These are phyloP conservation scores for Aspergillus ellipticus DNA, from an alignment of 495 filamentous ascomycete genomes.

Conservation along the genomic window DNA sequence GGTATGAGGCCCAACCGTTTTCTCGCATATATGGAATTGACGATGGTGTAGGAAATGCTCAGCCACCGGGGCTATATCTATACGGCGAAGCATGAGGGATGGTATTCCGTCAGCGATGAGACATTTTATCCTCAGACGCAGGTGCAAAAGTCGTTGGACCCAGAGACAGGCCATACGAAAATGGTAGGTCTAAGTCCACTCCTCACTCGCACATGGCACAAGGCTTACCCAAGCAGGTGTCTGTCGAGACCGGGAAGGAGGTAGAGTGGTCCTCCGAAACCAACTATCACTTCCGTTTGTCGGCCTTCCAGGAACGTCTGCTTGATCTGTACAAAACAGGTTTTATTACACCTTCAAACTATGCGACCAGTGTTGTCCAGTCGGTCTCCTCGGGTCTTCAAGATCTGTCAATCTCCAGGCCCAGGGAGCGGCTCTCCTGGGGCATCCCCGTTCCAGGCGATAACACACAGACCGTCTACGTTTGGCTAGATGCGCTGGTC, in stretches of 20 bases:
- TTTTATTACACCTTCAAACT: slow-evolving; percentile 64
- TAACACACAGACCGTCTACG: slow-evolving; percentile 85
- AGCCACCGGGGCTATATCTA: slow-evolving; percentile 78
- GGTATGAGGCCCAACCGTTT: slow-evolving; percentile 41
- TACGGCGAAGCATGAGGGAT: slow-evolving; percentile 79
- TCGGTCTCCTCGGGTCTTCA: slow-evolving; percentile 66
- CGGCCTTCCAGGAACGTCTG: slow-evolving; percentile 68
- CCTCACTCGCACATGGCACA: background rate
- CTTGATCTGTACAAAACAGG: slow-evolving; percentile 74
- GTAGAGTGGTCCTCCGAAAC: slow-evolving; percentile 93
- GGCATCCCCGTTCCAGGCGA: slow-evolving; percentile 88
- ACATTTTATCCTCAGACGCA: slow-evolving; percentile 81
- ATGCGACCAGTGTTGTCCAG: slow-evolving; percentile 65
- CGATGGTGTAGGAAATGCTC: slow-evolving; percentile 53
- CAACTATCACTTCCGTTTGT: slow-evolving; percentile 94
- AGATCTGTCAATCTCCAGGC: slow-evolving; percentile 88
- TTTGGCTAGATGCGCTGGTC: slow-evolving; percentile 93
- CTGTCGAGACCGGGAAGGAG: slow-evolving; percentile 81
- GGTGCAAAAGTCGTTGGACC: slow-evolving; percentile 71
- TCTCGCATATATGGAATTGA: slow-evolving; percentile 10
- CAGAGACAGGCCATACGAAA: slow-evolving; percentile 72
- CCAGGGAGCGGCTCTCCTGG: slow-evolving; percentile 73
- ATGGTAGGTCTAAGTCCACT: slow-evolving; percentile 47
- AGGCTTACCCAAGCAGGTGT: slow-evolving; percentile 41
- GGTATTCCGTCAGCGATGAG: slow-evolving; percentile 96